These are phyloP conservation scores for Leccinellum rugosiceps DNA, from an alignment of 768 basidiomycete genomes.

Conservation along the genomic window DNA sequence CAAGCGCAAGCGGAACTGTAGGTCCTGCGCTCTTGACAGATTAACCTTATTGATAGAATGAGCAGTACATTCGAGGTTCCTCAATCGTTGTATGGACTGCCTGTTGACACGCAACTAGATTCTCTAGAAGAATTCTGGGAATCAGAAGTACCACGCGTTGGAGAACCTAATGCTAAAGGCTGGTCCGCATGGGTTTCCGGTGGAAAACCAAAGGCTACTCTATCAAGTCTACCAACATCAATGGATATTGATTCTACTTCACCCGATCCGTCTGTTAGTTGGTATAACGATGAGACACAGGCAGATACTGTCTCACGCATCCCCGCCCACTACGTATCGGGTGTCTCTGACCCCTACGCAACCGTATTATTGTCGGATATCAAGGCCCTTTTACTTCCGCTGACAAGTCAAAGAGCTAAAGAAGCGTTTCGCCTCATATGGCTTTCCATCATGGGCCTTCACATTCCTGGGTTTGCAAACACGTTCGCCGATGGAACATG, in stretches of 20 bases:
- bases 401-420: conserved; percentile 46
- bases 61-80: conserved; percentile 61
- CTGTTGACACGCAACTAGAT: conserved; percentile 50
- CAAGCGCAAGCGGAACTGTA: conserved; percentile 86
- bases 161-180: conserved; percentile 62
- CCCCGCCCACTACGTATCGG: conserved; percentile 53
- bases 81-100: conserved; percentile 35
- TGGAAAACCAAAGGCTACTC: conserved; percentile 35
- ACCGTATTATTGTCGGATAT: conserved; percentile 74
- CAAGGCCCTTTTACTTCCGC: conserved; percentile 48
- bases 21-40: conserved; percentile 20
- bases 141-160: conserved; percentile 70
- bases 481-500: conserved; percentile 42
- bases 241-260: conserved; percentile 25
- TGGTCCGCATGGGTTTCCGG: conserved; percentile 63
- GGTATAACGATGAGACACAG: conserved; percentile 56
- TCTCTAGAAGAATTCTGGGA: conserved; percentile 84
- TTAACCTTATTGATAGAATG: conserved; percentile 3
- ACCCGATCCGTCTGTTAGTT: conserved; percentile 65
- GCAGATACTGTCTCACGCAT: conserved; percentile 43
- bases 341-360: conserved; percentile 64
- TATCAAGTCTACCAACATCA: conserved; percentile 5
- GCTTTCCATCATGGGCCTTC: conserved; percentile 68
- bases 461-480: conserved; percentile 61
- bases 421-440: conserved; percentile 62